Base-by-base conservation (phyloP, 148 eudicot species). In the Linanthus parryae region DNA sequence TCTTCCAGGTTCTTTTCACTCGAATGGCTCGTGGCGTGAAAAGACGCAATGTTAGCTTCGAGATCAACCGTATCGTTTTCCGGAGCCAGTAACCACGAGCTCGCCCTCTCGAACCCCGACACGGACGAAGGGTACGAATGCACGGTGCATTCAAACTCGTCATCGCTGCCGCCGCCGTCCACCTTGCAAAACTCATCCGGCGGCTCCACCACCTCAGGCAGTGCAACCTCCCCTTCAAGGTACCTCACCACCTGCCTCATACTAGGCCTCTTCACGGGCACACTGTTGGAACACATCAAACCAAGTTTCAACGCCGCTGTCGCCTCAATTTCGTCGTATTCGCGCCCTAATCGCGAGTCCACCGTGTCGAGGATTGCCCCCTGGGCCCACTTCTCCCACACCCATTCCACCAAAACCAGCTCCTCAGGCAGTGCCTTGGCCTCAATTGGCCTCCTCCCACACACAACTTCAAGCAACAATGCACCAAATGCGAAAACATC, bases 191-290 rank as follows among this genome's bases (percentile, higher is more conserved):
- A 3, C 4, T 22, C 49, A 23, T 5, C 16, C 18, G 44, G 33
- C 20, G 33, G 44, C 9, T 12, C 12, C 57, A 38, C 35, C n/a
- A 25, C 48, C 36, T 55, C 35, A 12, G 59, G 59, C 17, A 55
- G 22, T 25, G 2, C 17, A 35, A 41, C 36, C 40, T 55, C 47
- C 36, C 59, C 59, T 9, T 55, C 47, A 8, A 55, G 33, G 37
- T 41, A 55, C 23, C 48, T 40, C 47, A 55, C 24, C 59, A 55
- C 59, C 24, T 55, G 59, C 59, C 59, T 55, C 59, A 55, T 55
- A 27, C 36, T 55, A 4, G 59, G 59, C 36, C 59, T 40, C 47
- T 28, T 31, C 22, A 1, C 15, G 2, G 36, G 36, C 59, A 15
- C 22, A 8, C 18, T 31, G 31, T 27, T 39, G 7, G 59, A 55